Base-by-base conservation (phyloP, 2,329 filamentous ascomycete genomes). In the Metarhizium anisopliae region DNA sequence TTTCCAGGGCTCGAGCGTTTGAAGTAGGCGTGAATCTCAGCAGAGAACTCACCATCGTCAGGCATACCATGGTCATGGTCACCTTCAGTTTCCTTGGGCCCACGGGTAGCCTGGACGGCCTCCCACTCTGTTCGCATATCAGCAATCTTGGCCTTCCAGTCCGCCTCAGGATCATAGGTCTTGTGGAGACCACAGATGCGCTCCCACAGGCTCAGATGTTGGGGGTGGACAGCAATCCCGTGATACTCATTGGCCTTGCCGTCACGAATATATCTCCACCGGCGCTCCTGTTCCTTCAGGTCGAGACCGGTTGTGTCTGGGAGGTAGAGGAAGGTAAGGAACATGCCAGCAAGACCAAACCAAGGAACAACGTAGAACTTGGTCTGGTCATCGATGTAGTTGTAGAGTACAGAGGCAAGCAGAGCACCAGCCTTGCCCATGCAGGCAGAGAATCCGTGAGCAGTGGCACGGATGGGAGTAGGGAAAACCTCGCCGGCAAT, bases 221-320 rank as follows among this genome's bases (percentile, higher is more conserved):
- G 83, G 51, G 90, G 87, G 77, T 97, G 91, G 58, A 97, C 85
- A 58, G 93, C 93, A 54, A 96, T 86, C 62, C 93, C 93, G 74
- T 96, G 92, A 77, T 97, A 97, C 51, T 96, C 90, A 35, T 83
- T 59, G 62, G 85, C 86, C 58, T 84, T 84, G 59, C 90, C 91
- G 2, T 83, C 77, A 58, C 90, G 86, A 69, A 97, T 90, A 74
- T 87, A 96, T 56, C 79, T 74, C 92, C 93, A 97, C 66, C 93
- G 86, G 61, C 93, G 89, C 75, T 97, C 93, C 75, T 96, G 92
- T 73, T 97, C 93, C 79, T 96, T 95, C 60, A 97, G 84, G 69
- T 97, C 93, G 43, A 97, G 87, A 56, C 93, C 93, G 10, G 92
- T 96, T 64, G 93, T 97, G 70, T 97, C 93, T n/a, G 93, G 93